Conservation (phyloP, 163 green algal species). For the Scenedesmus sp. region DNA sequence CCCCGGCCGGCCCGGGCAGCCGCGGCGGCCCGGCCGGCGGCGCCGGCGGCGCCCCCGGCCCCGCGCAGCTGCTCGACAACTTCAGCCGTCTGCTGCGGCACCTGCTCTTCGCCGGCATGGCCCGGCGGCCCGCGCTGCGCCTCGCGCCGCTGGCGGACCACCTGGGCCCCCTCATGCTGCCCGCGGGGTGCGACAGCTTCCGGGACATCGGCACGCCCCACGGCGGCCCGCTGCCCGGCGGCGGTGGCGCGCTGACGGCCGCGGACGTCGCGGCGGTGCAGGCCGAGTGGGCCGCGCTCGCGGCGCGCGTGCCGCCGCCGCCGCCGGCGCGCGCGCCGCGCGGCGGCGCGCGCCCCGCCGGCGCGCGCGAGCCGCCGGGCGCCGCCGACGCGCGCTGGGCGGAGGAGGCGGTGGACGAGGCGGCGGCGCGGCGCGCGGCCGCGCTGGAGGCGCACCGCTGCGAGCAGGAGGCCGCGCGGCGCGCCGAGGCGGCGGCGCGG, state of each 20-base stretch:
- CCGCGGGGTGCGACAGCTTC: slow-evolving; percentile 61
- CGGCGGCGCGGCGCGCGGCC: background rate
- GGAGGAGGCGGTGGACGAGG: slow-evolving; percentile 17
- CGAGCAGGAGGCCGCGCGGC: slow-evolving; percentile 6
- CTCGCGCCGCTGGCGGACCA: slow-evolving; percentile 61
- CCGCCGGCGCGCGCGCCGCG: too few relatives aligned
- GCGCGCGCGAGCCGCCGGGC: background rate
- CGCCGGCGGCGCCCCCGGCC: slow-evolving; percentile 8
- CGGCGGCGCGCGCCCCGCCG: too few relatives aligned
- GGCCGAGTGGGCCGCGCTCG: slow-evolving; percentile 20
- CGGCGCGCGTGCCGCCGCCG: background rate
- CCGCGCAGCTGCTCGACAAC: slow-evolving; percentile 68
- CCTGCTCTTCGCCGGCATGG: slow-evolving; percentile 74
- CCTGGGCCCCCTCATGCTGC: slow-evolving; percentile 63
- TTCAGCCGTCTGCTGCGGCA: slow-evolving; percentile 75
- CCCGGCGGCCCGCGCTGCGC: slow-evolving; percentile 62
- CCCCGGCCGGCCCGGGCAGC: too few relatives aligned
- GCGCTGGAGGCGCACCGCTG: slow-evolving; percentile 27
- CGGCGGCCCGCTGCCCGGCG: slow-evolving; percentile 14
- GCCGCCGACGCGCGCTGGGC: background rate
- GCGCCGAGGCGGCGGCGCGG: too few relatives aligned
- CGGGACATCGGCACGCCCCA: slow-evolving; percentile 59
- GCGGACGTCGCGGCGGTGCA: slow-evolving; percentile 21
- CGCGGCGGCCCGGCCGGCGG: background rate
- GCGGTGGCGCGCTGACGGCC: slow-evolving; percentile 33